A percentile compares a stretch with the other conserved stretches of the same genome.
Evolutionary conservation across 805 yeast species (phyloP).

Genomic region (Pichia occidentalis): DNA sequence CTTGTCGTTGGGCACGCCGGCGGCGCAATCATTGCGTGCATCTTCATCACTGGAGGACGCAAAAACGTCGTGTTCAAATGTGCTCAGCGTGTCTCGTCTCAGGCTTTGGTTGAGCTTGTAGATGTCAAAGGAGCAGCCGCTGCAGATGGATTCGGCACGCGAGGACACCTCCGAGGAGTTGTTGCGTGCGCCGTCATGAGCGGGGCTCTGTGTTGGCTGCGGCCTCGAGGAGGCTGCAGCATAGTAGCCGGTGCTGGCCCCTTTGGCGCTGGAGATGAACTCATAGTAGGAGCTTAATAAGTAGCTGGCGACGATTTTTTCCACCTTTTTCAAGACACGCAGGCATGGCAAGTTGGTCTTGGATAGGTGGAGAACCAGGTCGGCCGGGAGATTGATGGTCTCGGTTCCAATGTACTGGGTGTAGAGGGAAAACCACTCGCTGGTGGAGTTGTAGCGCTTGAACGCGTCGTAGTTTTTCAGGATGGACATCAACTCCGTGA

Average conservation of each 20-base stretch:
- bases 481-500: conserved; percentile 21
- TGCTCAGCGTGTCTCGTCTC: too few species aligned
- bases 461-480: conserved; percentile 12
- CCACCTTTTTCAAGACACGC: conserved; percentile 16
- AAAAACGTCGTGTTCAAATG: too few species aligned
- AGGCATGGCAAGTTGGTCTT: conserved; percentile 19
- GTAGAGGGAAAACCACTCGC: conserved; percentile 25
- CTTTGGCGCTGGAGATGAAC: conserved; percentile 18
- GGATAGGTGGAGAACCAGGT: conserved; percentile 16
- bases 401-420: conserved; percentile 26
- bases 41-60: too few species aligned
- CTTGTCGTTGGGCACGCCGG: too few species aligned
- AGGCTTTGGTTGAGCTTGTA: too few species aligned
- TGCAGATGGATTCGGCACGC: too few species aligned
- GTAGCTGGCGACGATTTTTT: conserved; percentile 21
- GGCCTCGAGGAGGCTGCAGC: too few species aligned
- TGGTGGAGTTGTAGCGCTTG: conserved; percentile 2
- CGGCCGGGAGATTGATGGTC: conserved; percentile 31
- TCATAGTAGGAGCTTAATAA: conserved; percentile 28
- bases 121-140: too few species aligned
- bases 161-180: too few species aligned
- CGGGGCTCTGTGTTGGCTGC: too few species aligned
- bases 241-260: background rate
- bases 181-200: too few species aligned
- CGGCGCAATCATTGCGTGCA: too few species aligned